phyloP scores from a whole-genome alignment of 2,329 filamentous ascomycete species.

The Colletotrichum aenigma region DNA sequence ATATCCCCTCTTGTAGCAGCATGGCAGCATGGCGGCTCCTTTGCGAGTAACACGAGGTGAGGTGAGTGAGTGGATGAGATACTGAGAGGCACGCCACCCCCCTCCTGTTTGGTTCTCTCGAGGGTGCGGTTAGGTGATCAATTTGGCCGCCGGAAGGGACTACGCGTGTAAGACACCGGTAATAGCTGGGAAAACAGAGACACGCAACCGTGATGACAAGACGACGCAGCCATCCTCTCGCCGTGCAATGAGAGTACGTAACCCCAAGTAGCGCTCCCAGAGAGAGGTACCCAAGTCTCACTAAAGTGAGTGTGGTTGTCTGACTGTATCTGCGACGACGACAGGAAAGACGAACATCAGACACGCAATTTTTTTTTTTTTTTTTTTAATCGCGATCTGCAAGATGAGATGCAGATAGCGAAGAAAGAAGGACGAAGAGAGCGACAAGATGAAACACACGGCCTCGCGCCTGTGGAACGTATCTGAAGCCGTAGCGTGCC shows the following conservation, averaged over 20 bases:
- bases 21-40: neutral
- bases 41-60: neutral
- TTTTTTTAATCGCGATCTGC: neutral
- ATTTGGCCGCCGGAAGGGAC: neutral
- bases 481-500: conserved; percentile 4
- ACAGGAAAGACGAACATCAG: neutral
- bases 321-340: neutral
- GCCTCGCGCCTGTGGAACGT: conserved; percentile 8
- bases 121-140: neutral
- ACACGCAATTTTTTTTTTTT: too few relatives aligned
- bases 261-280: too few relatives aligned
- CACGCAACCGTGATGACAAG: neutral
- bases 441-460: conserved; percentile 5
- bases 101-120: neutral
- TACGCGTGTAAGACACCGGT: neutral
- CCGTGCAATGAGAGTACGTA: neutral
- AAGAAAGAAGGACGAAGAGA: neutral
- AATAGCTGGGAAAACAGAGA: neutral
- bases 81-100: neutral
- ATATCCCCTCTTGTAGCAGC: neutral
- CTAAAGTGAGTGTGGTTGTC: neutral
- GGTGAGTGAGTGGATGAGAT: neutral
- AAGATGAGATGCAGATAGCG: neutral
- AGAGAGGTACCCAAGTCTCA: neutral
- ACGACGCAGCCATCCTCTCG: neutral